Conservation (phyloP, 2,329 filamentous ascomycete species). For the Calycina herbarum region DNA sequence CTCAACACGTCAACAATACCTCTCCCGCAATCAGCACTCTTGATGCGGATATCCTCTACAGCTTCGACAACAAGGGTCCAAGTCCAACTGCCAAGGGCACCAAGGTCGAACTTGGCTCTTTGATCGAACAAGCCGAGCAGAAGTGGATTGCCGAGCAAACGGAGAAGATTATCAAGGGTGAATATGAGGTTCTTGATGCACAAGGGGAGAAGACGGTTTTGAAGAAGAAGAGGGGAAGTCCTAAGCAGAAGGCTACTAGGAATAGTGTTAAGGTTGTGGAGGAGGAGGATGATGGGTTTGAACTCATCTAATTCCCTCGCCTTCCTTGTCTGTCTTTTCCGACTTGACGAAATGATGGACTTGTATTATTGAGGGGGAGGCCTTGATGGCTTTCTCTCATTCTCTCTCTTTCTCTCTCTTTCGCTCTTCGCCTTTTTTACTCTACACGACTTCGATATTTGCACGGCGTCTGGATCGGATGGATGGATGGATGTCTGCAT, state of each 20-base stretch:
- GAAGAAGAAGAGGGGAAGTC: slow-evolving; percentile 31
- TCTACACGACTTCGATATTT: slow-evolving; percentile 4
- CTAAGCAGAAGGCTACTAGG: slow-evolving; percentile 32
- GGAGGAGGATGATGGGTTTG: slow-evolving; percentile 37
- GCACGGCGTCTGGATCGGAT: slow-evolving; percentile 17
- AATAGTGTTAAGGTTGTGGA: slow-evolving; percentile 13
- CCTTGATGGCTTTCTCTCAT: slow-evolving; percentile 19
- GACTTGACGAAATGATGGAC: not conserved
- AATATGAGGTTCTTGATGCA: slow-evolving; percentile 39
- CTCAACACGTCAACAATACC: slow-evolving; percentile 32
- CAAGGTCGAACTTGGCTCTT: slow-evolving; percentile 31
- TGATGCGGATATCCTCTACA: slow-evolving; percentile 33
- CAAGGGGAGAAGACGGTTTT: slow-evolving; percentile 34
- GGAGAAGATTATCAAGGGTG: slow-evolving; percentile 36
- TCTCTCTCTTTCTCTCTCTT: not conserved
- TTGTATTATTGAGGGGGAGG: slow-evolving; percentile 2
- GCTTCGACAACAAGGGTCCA: slow-evolving; percentile 33
- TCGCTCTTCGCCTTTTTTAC: not conserved
- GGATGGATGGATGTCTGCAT: slow-evolving; percentile 8
- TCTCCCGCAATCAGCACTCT: slow-evolving; percentile 17
- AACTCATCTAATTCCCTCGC: slow-evolving; percentile 33
- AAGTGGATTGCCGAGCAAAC: slow-evolving; percentile 36
- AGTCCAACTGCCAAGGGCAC: slow-evolving; percentile 29
- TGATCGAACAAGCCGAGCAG: slow-evolving; percentile 38
- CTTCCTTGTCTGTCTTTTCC: not conserved